Percentiles rank a stretch among this genome's conserved stretches.
Evolutionary conservation across 148 eudicot genomes (phyloP).

Genomic region (Bassia scoparia): DNA sequence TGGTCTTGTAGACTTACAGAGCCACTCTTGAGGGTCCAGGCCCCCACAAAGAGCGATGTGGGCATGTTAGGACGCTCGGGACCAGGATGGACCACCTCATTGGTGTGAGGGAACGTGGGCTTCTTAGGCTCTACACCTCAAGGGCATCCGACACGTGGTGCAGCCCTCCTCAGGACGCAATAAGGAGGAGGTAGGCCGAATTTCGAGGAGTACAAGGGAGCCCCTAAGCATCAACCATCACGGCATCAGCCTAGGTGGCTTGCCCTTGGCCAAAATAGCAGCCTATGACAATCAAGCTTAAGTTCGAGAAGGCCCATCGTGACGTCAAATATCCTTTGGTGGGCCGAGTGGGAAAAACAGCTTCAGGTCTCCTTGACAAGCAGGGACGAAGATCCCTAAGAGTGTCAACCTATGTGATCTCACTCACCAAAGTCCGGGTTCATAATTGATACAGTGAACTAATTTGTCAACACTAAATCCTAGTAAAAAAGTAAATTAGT

Average conservation of each 20-base stretch:
- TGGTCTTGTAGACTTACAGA: conserved; percentile 80
- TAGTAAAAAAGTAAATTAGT: not conserved
- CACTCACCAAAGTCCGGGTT: conserved; percentile 77
- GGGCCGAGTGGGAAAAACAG: conserved; percentile 89
- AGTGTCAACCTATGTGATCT: conserved; percentile 73
- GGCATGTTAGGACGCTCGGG: no score
- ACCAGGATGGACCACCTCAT: conserved; percentile 28
- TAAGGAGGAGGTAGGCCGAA: conserved; percentile 45
- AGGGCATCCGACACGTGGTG: conserved; percentile 22
- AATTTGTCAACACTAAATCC: not conserved
- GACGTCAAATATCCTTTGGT: conserved; percentile 70
- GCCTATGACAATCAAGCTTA: conserved; percentile 70
- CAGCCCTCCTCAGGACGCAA: conserved; percentile 45
- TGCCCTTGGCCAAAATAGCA: conserved; percentile 72
- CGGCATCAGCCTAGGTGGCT: conserved; percentile 92
- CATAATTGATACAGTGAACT: conserved; percentile 32
- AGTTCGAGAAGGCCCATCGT: conserved; percentile 45
- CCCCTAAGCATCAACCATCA: conserved; percentile 66
- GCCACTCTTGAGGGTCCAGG: conserved; percentile 37
- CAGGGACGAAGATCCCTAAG: conserved; percentile 64
- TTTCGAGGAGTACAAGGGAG: conserved; percentile 46
- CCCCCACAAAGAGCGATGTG: not conserved
- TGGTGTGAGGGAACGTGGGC: conserved; percentile 92
- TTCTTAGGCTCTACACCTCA: conserved; percentile 75
- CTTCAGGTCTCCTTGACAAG: conserved; percentile 52